A percentile compares a stretch with the other conserved stretches of the same genome.
These are phyloP conservation scores for Gonapodya prolifera DNA, from an alignment of 192 early-diverging fungal genomes.

Conservation along the genomic window DNA sequence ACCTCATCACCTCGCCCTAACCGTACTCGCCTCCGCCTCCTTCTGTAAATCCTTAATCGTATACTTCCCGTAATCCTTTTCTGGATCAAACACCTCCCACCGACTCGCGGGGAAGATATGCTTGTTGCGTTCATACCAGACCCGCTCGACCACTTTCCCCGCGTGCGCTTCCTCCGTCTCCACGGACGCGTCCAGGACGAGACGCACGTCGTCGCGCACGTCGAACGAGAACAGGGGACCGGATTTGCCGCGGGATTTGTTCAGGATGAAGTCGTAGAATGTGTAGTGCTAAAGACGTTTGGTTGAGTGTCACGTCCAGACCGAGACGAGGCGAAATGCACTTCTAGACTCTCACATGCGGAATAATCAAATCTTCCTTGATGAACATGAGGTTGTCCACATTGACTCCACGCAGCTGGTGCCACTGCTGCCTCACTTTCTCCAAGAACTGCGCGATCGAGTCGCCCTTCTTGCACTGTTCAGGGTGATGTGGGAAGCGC, in stretches of 20 bases:
- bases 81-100: conserved; percentile 85
- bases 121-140: conserved; percentile 88
- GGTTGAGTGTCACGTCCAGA: not conserved
- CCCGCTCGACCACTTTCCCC: conserved; percentile 80
- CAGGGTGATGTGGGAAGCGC: no score
- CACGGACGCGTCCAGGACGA: conserved; percentile 62
- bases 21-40: no score
- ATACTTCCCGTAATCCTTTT: conserved; percentile 48
- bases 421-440: conserved; percentile 65
- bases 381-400: conserved; percentile 82
- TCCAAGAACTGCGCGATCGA: conserved; percentile 79
- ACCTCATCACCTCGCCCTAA: no score
- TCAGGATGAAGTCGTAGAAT: conserved; percentile 92
- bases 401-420: conserved; percentile 63
- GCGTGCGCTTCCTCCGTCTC: conserved; percentile 93
- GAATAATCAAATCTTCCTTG: conserved; percentile 94
- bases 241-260: conserved; percentile 89
- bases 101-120: conserved; percentile 89
- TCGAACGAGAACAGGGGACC: conserved; percentile 90
- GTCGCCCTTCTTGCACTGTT: conserved; percentile 67
- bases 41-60: conserved; percentile 46
- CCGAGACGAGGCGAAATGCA: not conserved
- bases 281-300: conserved; percentile 42
- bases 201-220: conserved; percentile 83
- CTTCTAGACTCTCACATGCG: conserved; percentile 49